These are phyloP conservation scores for Juncus effusus DNA, from an alignment of 176 grass and related monocot genomes.

Conservation along the genomic window DNA sequence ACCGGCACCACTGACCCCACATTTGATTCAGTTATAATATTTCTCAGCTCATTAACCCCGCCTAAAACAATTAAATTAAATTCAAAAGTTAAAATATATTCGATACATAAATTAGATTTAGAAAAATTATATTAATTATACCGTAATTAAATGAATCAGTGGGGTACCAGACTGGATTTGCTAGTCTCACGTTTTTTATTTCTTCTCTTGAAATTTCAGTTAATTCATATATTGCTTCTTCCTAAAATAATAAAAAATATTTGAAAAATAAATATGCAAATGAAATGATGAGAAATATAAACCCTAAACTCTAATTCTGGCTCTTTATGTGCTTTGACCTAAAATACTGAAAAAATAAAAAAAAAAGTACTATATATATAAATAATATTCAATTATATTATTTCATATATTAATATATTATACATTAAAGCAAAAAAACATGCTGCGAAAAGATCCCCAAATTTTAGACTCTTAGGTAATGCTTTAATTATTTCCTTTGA, in stretches of 20 bases:
- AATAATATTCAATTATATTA: no score
- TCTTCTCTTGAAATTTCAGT: slow-evolving; percentile 76
- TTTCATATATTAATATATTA: not conserved
- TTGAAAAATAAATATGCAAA: slow-evolving; percentile 9
- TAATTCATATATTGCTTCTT: slow-evolving; percentile 82
- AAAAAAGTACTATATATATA: not conserved
- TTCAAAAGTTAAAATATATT: slow-evolving; percentile 5
- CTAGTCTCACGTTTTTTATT: slow-evolving; percentile 64
- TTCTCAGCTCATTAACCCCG: slow-evolving; percentile 57
- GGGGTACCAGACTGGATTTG: slow-evolving; percentile 96
- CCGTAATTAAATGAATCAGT: slow-evolving; percentile 84
- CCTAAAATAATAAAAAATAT: slow-evolving; percentile 38
- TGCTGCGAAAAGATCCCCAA: slow-evolving; percentile 97
- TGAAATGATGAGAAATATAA: not conserved
- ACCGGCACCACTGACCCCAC: slow-evolving; percentile 91
- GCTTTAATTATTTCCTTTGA: slow-evolving; percentile 79
- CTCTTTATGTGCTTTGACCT: slow-evolving; percentile 45
- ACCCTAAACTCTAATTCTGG: not conserved
- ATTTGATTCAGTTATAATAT: slow-evolving; percentile 99
- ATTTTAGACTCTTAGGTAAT: slow-evolving; percentile 65
- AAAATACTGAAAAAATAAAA: slow-evolving; percentile 60
- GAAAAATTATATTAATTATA: slow-evolving; percentile 22
- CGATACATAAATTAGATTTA: slow-evolving; percentile 17
- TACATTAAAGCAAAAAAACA: slow-evolving; percentile 3
- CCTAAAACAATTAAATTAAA: slow-evolving; percentile 34